Conservation (phyloP, 495 filamentous ascomycete genomes). For the Stereocaulon alpinum region DNA sequence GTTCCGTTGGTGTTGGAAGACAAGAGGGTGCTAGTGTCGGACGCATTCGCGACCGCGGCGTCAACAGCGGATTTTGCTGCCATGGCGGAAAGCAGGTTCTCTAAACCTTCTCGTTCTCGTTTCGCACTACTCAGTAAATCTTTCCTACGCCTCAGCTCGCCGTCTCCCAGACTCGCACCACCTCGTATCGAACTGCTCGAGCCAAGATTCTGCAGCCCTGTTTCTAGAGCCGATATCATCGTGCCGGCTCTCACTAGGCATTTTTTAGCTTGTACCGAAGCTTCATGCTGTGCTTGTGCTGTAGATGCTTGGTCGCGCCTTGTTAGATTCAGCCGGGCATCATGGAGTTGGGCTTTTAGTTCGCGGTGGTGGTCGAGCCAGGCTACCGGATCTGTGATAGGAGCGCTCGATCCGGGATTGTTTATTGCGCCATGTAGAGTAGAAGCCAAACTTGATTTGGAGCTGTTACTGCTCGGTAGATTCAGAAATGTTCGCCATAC, state of each 20-base stretch:
- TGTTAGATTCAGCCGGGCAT: constrained; percentile 65
- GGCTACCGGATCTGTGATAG: constrained; percentile 62
- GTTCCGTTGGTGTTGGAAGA: not conserved
- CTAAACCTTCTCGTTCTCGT: constrained; percentile 79
- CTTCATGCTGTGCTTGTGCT: constrained; percentile 62
- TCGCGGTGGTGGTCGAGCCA: constrained; percentile 85
- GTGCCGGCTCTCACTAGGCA: constrained; percentile 64
- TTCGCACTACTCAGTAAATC: constrained; percentile 69
- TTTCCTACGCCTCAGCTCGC: constrained; percentile 71
- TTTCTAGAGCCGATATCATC: constrained; percentile 56
- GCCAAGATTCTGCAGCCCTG: constrained; percentile 49
- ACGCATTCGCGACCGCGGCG: constrained; percentile 37
- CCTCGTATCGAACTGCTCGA: constrained; percentile 26
- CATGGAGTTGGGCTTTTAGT: constrained; percentile 72
- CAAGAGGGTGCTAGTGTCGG: constrained; percentile 49
- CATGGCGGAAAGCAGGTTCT: constrained; percentile 66
- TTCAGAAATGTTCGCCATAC: constrained; percentile 84
- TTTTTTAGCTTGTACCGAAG: constrained; percentile 69
- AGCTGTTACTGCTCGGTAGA: constrained; percentile 49
- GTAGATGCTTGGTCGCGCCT: constrained; percentile 63
- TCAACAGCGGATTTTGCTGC: constrained; percentile 45
- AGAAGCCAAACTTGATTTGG: constrained; percentile 30
- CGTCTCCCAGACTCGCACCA: constrained; percentile 54
- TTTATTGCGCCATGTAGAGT: constrained; percentile 35
- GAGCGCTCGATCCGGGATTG: constrained; percentile 35